A percentile compares a stretch with the other conserved stretches of the same genome.
Evolutionary conservation across 345 rosid species (phyloP).

Genomic region (Carallia brachiata): DNA sequence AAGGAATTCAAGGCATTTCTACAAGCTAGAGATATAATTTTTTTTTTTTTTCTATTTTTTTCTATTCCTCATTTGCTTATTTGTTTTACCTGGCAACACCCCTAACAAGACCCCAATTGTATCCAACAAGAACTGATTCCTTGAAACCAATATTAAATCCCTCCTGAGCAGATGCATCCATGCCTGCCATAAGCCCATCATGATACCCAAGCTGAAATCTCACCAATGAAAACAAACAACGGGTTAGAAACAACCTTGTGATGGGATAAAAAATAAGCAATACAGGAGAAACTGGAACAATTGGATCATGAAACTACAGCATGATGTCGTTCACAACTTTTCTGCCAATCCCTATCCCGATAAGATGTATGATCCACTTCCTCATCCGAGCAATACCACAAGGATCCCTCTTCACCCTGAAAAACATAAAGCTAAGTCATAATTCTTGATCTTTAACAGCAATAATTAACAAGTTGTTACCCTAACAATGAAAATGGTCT

Average conservation of each 20-base stretch:
- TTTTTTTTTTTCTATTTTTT: not conserved
- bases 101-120: slow-evolving; percentile 72
- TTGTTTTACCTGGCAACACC: slow-evolving; percentile 68
- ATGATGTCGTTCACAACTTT: slow-evolving; percentile 43
- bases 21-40: not conserved
- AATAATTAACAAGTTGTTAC: too few species aligned
- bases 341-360: slow-evolving; percentile 49
- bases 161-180: slow-evolving; percentile 70
- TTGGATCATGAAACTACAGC: slow-evolving; percentile 29
- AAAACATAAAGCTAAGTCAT: slow-evolving; percentile 21
- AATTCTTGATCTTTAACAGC: not conserved
- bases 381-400: slow-evolving; percentile 49
- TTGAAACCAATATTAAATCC: slow-evolving; percentile 79
- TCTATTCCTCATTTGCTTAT: not conserved
- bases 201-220: slow-evolving; percentile 66
- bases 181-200: slow-evolving; percentile 73
- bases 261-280: not conserved
- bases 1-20: not conserved
- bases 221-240: not conserved
- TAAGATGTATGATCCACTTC: slow-evolving; percentile 31
- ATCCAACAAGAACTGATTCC: slow-evolving; percentile 57
- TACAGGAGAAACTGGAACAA: not conserved
- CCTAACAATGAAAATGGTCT: too few species aligned
- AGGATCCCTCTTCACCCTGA: slow-evolving; percentile 35
- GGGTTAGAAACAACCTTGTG: slow-evolving; percentile 3